Evolutionary conservation across 805 yeast species (phyloP).

Genomic region (Groenewaldozyma tartarivorans): DNA sequence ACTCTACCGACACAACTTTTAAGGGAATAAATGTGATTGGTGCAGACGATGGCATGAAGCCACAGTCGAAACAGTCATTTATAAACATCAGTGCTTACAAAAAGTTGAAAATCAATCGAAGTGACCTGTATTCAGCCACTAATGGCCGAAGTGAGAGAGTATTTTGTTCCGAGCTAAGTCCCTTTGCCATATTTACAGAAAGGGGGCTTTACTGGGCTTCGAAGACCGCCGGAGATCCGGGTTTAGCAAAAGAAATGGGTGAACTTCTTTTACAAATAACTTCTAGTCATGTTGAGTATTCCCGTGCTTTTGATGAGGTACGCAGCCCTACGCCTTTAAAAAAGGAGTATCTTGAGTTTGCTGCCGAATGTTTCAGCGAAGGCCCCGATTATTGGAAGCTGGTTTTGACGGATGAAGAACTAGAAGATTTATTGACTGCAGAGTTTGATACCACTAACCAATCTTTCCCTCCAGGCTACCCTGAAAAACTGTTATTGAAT

Average conservation of each 20-base stretch:
- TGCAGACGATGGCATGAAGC: too few species aligned
- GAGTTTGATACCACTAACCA: not conserved
- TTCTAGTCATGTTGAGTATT: not conserved
- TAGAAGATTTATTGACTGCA: not conserved
- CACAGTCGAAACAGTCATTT: too few species aligned
- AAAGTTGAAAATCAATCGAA: too few species aligned
- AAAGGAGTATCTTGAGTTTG: not conserved
- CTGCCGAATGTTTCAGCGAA: not conserved
- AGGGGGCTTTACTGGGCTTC: conserved; percentile 35
- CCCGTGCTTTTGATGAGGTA: not conserved
- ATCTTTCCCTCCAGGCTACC: not conserved
- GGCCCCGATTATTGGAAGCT: conserved; percentile 8
- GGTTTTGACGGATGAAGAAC: conserved; percentile 6
- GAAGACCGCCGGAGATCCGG: conserved; percentile 13
- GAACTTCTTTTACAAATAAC: conserved; percentile 6
- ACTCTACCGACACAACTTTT: too few species aligned
- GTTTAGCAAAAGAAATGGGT: conserved; percentile 7
- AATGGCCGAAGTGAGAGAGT: not conserved
- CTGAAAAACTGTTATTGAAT: not conserved
- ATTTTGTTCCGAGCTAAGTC: conserved; percentile 7
- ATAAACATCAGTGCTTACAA: too few species aligned
- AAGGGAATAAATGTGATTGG: too few species aligned
- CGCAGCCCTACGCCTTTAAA: not conserved
- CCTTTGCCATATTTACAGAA: conserved; percentile 33
- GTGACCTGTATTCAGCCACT: not conserved